phyloP scores from a whole-genome alignment of 192 early-diverging fungal genomes.

The Coemansia sp. region DNA sequence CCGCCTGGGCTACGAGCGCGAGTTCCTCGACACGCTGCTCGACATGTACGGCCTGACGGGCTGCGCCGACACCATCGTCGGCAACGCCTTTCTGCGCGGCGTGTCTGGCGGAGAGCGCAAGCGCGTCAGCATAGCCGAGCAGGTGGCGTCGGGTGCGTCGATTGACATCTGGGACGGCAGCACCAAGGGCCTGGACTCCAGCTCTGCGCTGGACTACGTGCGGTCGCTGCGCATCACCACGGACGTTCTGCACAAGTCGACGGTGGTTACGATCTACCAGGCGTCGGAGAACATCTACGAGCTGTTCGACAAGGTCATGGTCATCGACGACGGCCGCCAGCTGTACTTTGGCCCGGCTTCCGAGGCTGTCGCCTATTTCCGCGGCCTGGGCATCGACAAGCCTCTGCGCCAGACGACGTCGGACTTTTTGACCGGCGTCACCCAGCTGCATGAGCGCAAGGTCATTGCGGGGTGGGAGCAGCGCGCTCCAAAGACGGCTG shows the following conservation, averaged over 20 bases:
- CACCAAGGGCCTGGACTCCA: constrained; percentile 79
- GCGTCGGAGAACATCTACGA: constrained; percentile 69
- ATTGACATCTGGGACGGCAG: constrained; percentile 70
- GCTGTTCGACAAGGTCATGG: constrained; percentile 60
- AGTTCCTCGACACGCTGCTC: constrained; percentile 55
- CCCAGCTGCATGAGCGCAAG: constrained; percentile 59
- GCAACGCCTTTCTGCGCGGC: constrained; percentile 74
- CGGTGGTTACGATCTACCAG: constrained; percentile 69
- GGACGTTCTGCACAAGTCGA: constrained; percentile 66
- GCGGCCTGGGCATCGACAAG: constrained; percentile 53
- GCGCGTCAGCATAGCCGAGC: constrained; percentile 76
- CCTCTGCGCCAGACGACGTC: constrained; percentile 58
- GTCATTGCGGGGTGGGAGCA: constrained; percentile 58
- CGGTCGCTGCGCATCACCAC: constrained; percentile 72
- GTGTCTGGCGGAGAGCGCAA: constrained; percentile 81
- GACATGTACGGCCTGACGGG: constrained; percentile 55
- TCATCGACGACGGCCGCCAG: constrained; percentile 53
- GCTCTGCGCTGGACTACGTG: constrained; percentile 78
- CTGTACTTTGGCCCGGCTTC: constrained; percentile 59
- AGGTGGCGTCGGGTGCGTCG: constrained; percentile 63
- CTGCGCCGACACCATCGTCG: constrained; percentile 60
- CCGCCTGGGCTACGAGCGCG: constrained; percentile 58
- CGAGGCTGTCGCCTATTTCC: constrained; percentile 54
- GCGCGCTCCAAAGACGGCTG: constrained; percentile 56
- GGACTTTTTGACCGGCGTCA: constrained; percentile 68